Evolutionary conservation across 2,329 filamentous ascomycete genomes (phyloP).

Genomic region (Periconia macrospinosa): DNA sequence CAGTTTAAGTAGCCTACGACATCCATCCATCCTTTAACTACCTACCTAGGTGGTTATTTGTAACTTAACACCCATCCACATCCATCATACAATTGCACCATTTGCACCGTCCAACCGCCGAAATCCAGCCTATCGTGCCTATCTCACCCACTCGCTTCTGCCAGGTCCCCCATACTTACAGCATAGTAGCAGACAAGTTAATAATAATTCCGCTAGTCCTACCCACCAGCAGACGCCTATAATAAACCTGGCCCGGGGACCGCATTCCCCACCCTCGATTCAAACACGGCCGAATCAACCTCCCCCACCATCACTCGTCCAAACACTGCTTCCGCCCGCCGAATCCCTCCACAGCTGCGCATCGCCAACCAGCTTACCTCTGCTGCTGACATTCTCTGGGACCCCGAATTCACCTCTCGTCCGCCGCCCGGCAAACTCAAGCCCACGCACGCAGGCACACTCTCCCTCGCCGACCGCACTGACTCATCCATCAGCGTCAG

Average conservation of each 20-base stretch:
- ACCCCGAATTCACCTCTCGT: constrained; percentile 50
- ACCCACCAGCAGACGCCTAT: too few relatives aligned
- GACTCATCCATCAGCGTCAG: constrained; percentile 56
- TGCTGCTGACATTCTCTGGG: constrained; percentile 54
- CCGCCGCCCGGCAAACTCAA: constrained; percentile 49
- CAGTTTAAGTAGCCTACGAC: too few relatives aligned
- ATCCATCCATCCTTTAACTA: too few relatives aligned
- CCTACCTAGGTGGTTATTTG: too few relatives aligned
- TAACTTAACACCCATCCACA: too few relatives aligned
- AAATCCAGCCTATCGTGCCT: background rate
- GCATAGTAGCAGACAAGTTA: background rate
- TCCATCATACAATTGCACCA: too few relatives aligned
- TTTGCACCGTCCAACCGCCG: too few relatives aligned
- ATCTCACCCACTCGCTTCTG: background rate
- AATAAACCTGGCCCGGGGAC: background rate
- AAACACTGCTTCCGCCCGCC: constrained; percentile 15
- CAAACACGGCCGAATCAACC: constrained; percentile 8
- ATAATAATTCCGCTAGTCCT: background rate
- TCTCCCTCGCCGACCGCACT: constrained; percentile 50
- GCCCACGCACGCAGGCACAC: constrained; percentile 53
- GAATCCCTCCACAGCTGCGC: constrained; percentile 39
- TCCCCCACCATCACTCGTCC: constrained; percentile 26
- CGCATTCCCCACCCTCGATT: background rate
- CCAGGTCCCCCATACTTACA: background rate
- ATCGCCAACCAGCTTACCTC: constrained; percentile 52